Percentiles rank a stretch among this genome's conserved stretches.
These are phyloP conservation scores for Saitoella complicata DNA, from an alignment of 805 yeast species.

Conservation along the genomic window DNA sequence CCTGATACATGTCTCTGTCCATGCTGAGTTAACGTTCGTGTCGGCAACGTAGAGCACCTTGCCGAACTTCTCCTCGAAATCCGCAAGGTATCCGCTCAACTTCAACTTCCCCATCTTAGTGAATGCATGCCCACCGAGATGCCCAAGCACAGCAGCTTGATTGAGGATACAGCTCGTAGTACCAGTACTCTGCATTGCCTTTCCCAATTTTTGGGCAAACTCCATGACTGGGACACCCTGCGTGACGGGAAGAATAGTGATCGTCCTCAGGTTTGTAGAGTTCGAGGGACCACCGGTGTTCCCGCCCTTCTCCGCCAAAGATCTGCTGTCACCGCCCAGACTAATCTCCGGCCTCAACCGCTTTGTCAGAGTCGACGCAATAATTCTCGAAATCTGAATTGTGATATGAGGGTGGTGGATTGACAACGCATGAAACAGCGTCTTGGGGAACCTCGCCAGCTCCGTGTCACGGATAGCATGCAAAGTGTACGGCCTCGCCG, in stretches of 20 bases:
- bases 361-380: slow-evolving; percentile 39
- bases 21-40: slow-evolving; percentile 59
- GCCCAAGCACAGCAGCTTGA: slow-evolving; percentile 62
- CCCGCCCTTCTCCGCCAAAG: neutral
- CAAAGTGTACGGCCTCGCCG: slow-evolving; percentile 48
- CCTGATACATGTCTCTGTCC: slow-evolving; percentile 85
- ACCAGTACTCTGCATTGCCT: slow-evolving; percentile 59
- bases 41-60: slow-evolving; percentile 85
- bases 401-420: slow-evolving; percentile 76
- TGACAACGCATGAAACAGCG: slow-evolving; percentile 71
- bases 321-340: neutral
- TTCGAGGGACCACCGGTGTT: slow-evolving; percentile 14
- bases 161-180: slow-evolving; percentile 63
- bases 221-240: slow-evolving; percentile 73
- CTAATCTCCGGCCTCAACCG: slow-evolving; percentile 8
- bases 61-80: slow-evolving; percentile 74
- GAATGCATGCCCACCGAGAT: slow-evolving; percentile 83
- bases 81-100: slow-evolving; percentile 78
- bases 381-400: slow-evolving; percentile 75
- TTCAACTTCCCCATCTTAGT: slow-evolving; percentile 73
- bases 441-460: slow-evolving; percentile 80
- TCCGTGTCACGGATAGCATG: slow-evolving; percentile 89
- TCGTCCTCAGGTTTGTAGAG: slow-evolving; percentile 48
- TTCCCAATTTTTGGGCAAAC: slow-evolving; percentile 58
- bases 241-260: slow-evolving; percentile 67